Base-by-base conservation (phyloP, 306 rosid species). In the Pyrus bretschneideri region DNA sequence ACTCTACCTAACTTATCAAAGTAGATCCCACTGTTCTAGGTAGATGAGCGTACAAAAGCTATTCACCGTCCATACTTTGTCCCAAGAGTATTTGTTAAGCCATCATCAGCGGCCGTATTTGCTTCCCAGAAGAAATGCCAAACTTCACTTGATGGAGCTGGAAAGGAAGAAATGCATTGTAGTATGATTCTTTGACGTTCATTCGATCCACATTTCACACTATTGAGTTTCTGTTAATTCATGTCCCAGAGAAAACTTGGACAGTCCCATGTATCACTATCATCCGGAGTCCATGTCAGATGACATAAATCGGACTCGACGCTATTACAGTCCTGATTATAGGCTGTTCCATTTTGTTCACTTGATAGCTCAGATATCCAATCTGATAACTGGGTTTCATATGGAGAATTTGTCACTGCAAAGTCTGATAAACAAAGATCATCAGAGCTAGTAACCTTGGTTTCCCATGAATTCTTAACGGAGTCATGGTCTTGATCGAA, bases 231-330 rank as follows among this genome's bases (percentile, higher is more conserved):
- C 27, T 45, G 49, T 42, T 58, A 87, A 70, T 77, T 85, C 85
- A 86, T 79, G 71, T 86, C 84, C 96, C 96, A 88, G 4, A 93
- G 79, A 66, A 67, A 87, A 78, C 76, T 82, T 31, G 89, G 71
- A 71, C 69, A 85, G 69, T 80, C 83, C 94, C 91, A 90, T 23
- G 81, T 27, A 73, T 83, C 76, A 74, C 29, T 61, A 13, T 74
- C 83, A 61, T 85, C 83, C 42, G 38, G 52, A 77, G 42, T 78
- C 81, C 78, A 71, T 33, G 83, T 42, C 27, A 77, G 58, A 83
- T 23, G 64, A 65, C 72, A 73, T 9, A 76, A 79, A 58, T 62
- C 45, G 0, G 80, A 86, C 42, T 71, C 83, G 5, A 29, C 61
- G 54, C 73, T 85, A 25, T 70, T 44, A 71, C 80, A 77, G 21